A percentile compares a stretch with the other conserved stretches of the same genome.
phyloP scores from a whole-genome alignment of 2,329 filamentous ascomycete species.

The Aspergillus sp. region DNA sequence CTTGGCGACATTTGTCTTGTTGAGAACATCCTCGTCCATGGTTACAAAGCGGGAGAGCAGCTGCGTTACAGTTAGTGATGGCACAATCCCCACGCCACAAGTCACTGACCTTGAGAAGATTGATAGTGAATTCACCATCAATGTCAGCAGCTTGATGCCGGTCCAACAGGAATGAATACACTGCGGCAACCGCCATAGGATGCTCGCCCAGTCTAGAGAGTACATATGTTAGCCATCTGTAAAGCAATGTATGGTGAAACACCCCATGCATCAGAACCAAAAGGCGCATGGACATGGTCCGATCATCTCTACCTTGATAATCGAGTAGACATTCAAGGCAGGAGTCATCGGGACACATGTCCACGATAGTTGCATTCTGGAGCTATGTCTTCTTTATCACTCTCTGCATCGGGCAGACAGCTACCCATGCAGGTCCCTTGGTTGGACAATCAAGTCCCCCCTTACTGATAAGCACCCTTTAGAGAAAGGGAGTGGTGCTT shows the following conservation, averaged over 20 bases:
- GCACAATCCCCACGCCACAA: background rate
- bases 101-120: constrained; percentile 45
- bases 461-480: constrained; percentile 28
- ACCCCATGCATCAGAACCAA: background rate
- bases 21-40: constrained; percentile 56
- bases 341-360: background rate
- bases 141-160: constrained; percentile 48
- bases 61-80: constrained; percentile 33
- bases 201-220: constrained; percentile 48
- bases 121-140: constrained; percentile 42
- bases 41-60: constrained; percentile 56
- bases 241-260: background rate
- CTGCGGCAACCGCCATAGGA: constrained; percentile 44
- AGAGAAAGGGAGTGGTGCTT: constrained; percentile 18
- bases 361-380: background rate
- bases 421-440: constrained; percentile 5
- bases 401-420: background rate
- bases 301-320: background rate
- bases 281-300: background rate
- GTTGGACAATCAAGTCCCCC: constrained; percentile 16
- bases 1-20: constrained; percentile 60
- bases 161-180: constrained; percentile 50
- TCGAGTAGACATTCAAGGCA: background rate
- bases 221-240: constrained; percentile 24
- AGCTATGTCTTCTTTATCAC: background rate